Evolutionary conservation across 2,329 filamentous ascomycete species (phyloP).

Genomic region (Phaeosphaeria sp.): DNA sequence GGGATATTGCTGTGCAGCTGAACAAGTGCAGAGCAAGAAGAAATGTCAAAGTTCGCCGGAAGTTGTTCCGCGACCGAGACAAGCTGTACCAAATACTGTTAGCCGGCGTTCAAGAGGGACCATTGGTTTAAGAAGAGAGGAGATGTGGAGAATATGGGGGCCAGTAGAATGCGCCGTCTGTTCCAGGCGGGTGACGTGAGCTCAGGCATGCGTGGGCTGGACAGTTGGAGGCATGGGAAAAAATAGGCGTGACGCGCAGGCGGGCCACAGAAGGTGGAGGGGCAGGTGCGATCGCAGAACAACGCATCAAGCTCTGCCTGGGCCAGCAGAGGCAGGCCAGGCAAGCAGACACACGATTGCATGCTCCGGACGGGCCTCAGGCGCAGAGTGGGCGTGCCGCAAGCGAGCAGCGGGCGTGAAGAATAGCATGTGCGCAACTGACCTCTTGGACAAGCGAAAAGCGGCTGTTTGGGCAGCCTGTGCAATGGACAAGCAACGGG

Average conservation of each 20-base stretch:
- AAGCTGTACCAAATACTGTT: slow-evolving; percentile 22
- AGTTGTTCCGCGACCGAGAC: background rate
- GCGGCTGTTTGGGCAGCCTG: background rate
- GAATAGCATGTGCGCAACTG: slow-evolving; percentile 26
- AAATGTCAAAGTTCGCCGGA: background rate
- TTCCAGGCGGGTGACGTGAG: background rate
- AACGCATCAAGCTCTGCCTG: slow-evolving; percentile 6
- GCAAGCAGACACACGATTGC: slow-evolving; percentile 6
- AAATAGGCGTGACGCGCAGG: background rate
- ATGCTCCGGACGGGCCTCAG: slow-evolving; percentile 18
- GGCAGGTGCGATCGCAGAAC: slow-evolving; percentile 1
- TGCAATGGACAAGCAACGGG: slow-evolving; percentile 10
- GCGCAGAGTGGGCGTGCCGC: slow-evolving; percentile 18
- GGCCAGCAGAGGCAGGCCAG: background rate
- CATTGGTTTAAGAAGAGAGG: background rate
- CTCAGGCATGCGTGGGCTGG: background rate
- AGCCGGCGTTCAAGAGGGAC: slow-evolving; percentile 9
- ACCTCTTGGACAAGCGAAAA: slow-evolving; percentile 27
- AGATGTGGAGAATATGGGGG: background rate
- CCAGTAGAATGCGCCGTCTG: background rate
- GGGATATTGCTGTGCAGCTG: background rate
- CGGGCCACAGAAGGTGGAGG: background rate
- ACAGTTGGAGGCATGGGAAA: background rate
- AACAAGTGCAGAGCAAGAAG: slow-evolving; percentile 3
- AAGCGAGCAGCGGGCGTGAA: slow-evolving; percentile 18